Conservation (phyloP, 345 rosid genomes). For the Populus davidiana region DNA sequence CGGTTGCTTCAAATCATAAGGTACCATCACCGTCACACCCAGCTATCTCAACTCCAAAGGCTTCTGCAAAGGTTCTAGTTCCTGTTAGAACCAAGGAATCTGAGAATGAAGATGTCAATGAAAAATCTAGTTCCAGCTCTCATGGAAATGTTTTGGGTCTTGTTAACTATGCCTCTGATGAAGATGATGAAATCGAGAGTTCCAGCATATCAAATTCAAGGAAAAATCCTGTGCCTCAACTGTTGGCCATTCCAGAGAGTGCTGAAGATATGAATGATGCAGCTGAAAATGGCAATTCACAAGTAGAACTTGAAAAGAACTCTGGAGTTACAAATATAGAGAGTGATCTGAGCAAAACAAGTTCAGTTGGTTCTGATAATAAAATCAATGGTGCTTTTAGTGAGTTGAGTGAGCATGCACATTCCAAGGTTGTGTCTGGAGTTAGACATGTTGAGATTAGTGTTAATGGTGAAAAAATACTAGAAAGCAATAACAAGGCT, state of each 20-base stretch:
- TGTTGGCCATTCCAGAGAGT: constrained; percentile 32
- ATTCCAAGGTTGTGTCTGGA: constrained; percentile 14
- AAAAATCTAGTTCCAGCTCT: constrained; percentile 53
- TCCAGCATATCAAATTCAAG: constrained; percentile 29
- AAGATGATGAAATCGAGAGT: constrained; percentile 56
- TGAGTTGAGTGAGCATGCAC: constrained; percentile 18
- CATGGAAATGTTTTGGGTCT: constrained; percentile 87
- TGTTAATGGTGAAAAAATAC: constrained; percentile 24
- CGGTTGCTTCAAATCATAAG: constrained; percentile 34
- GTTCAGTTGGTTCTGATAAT: constrained; percentile 22
- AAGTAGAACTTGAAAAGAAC: constrained; percentile 27
- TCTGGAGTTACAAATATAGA: constrained; percentile 13
- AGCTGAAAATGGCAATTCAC: constrained; percentile 38
- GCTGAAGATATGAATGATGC: constrained; percentile 27
- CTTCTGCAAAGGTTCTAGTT: constrained; percentile 50
- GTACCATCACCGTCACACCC: constrained; percentile 33
- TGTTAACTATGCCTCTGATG: constrained; percentile 88
- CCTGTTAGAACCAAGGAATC: constrained; percentile 40
- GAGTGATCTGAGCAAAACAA: constrained; percentile 21
- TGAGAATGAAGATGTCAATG: constrained; percentile 36
- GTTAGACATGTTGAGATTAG: constrained; percentile 22
- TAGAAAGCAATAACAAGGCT: constrained; percentile 24
- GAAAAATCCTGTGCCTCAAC: constrained; percentile 31
- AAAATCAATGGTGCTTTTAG: constrained; percentile 12
- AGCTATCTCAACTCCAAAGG: constrained; percentile 40